phyloP scores from a whole-genome alignment of 257 asterid species.

The Solanum bulbocastanum region DNA sequence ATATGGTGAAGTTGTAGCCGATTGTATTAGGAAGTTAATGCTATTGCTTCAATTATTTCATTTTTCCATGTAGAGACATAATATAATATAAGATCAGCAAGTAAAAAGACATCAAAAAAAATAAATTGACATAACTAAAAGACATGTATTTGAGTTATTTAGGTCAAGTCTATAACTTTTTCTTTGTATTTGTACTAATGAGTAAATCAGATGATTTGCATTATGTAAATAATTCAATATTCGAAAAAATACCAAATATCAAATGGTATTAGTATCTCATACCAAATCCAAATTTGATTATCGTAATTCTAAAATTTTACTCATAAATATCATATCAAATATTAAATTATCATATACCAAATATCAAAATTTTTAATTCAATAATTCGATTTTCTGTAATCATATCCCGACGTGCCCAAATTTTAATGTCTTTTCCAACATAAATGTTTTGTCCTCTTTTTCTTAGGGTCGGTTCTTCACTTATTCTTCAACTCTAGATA shows the following conservation, averaged over 20 bases:
- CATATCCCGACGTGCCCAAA: neutral
- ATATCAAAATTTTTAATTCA: accelerated
- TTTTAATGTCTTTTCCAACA: neutral
- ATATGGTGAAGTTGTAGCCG: accelerated
- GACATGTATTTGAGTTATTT: no score
- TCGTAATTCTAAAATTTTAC: no score
- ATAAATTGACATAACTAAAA: no score
- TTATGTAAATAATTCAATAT: neutral
- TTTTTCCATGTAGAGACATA: accelerated
- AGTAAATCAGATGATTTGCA: neutral
- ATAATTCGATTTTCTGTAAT: neutral
- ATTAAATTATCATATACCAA: no score
- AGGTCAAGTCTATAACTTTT: neutral
- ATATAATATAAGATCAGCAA: no score
- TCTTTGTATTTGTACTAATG: neutral
- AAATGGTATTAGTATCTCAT: no score
- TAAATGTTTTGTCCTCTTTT: neutral
- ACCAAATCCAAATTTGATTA: accelerated
- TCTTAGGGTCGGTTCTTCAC: neutral
- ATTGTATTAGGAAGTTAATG: no score
- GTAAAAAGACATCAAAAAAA: no score
- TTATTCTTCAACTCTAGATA: neutral
- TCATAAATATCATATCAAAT: neutral
- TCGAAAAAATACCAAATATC: no score
- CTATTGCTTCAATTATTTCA: no score